Evolutionary conservation across 169 alveolate species (phyloP).

Genomic region (Plasmodium adleri): DNA sequence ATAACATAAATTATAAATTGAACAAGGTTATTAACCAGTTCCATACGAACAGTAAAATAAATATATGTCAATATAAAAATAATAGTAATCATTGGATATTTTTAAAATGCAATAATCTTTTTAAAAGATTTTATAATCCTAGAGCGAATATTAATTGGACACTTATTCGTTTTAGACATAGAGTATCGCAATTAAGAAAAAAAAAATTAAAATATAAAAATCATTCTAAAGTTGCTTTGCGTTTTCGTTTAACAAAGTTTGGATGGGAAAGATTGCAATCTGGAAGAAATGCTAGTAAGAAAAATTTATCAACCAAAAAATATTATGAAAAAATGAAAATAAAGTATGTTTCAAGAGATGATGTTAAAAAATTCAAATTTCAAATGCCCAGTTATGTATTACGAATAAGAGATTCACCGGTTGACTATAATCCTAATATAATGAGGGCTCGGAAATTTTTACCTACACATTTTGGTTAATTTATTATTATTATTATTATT

Average conservation of each 20-base stretch:
- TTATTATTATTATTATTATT: neutral
- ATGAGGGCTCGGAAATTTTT: conserved; percentile 77
- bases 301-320: conserved; percentile 77
- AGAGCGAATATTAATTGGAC: conserved; percentile 79
- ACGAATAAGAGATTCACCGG: conserved; percentile 84
- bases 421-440: conserved; percentile 83
- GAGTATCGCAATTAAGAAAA: conserved; percentile 77
- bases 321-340: conserved; percentile 83
- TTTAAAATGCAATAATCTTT: neutral
- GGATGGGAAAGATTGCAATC: conserved; percentile 87
- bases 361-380: conserved; percentile 79
- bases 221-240: conserved; percentile 83
- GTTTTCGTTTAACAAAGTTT: conserved; percentile 85
- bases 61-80: neutral
- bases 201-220: conserved; percentile 83
- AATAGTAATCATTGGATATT: neutral
- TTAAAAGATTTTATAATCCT: conserved; percentile 53
- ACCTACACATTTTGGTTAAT: conserved; percentile 79
- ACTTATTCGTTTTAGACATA: conserved; percentile 79
- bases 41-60: conserved; percentile 8
- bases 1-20: neutral
- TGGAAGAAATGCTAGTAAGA: conserved; percentile 81
- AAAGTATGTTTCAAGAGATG: conserved; percentile 82
- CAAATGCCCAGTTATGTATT: conserved; percentile 86
- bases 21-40: neutral